Base-by-base conservation (phyloP, 1,284 basidiomycete genomes). In the Sanghuangporus baumii region DNA sequence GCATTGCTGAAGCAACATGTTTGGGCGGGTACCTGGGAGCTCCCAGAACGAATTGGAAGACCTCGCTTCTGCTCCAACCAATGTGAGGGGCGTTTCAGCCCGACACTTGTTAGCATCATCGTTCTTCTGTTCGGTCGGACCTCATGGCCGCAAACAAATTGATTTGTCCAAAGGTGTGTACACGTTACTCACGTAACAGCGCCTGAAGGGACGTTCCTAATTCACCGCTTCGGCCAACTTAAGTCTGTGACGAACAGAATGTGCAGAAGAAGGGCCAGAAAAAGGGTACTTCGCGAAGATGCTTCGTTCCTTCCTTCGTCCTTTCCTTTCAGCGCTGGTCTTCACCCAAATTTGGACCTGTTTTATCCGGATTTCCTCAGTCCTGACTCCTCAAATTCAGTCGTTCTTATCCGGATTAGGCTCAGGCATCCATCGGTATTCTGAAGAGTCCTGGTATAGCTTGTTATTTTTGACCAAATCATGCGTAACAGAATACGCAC, bases 161-260 rank as follows among this genome's bases (percentile, higher is more conserved):
- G 51, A 52, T 52, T 52, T 18, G 51, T 14, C 31, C 11, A 3
- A 41, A 11, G n/a, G 40, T 20, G 20, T 48, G n/a, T 48, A 31
- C 12, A 9, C 9, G 16, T 34, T 7, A 36, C 51, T 12, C 31
- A 14, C 51, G 12, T 7, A 52, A 52, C 51, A 12, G 31, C 51
- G 31, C 31, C 9, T 26, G n/a, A 12, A 11, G 2, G 23, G 51
- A 52, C 51, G 70, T 66, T 3, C 64, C 72, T 75, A 54, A 73
- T 73, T 9, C 72, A 74, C 57, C 75, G 73, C 6, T 69, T 72
- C 7, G 65, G 57, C 40, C 40, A n/a, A 41, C 40, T 41, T 41
- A 9, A 41, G 0, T 74, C 23, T 74, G 69, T 81, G 75, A 70
- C 79, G 81, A 65, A 78, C 79, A 70, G 82, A 82, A 2, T 70